These are phyloP conservation scores for Starmerella asiatica DNA, from an alignment of 805 yeast genomes.

Conservation along the genomic window DNA sequence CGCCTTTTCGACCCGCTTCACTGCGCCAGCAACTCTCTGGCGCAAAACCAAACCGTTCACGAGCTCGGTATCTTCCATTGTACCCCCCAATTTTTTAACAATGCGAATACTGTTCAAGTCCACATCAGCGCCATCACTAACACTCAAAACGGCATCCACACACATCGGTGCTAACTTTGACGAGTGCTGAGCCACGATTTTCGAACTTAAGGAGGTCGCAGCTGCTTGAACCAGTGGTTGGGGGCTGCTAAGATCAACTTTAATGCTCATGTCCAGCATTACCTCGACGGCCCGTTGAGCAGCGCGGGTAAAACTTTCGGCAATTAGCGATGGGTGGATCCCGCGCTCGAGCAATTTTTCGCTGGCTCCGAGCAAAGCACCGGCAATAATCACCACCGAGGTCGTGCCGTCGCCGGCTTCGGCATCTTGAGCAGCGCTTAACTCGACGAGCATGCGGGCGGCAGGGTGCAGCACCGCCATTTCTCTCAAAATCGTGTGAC, in stretches of 20 bases:
- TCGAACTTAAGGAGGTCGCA: constrained; percentile 81
- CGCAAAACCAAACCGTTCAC: constrained; percentile 81
- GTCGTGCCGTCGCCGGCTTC: constrained; percentile 99
- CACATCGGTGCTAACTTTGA: constrained; percentile 79
- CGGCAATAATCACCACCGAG: constrained; percentile 88
- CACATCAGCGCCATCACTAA: constrained; percentile 52
- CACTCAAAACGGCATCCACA: constrained; percentile 81
- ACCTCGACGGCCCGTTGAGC: constrained; percentile 72
- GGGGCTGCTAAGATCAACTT: constrained; percentile 65
- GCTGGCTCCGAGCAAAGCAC: constrained; percentile 88
- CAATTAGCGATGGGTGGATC: constrained; percentile 88
- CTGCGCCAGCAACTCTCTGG: constrained; percentile 88
- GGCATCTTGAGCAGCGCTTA: constrained; percentile 93
- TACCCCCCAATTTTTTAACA: constrained; percentile 91
- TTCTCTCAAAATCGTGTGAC: constrained; percentile 90
- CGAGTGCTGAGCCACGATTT: constrained; percentile 89
- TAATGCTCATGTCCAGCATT: constrained; percentile 68
- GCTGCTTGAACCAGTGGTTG: constrained; percentile 85
- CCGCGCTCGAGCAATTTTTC: constrained; percentile 76
- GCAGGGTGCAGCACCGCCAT: constrained; percentile 99
- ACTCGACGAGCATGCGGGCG: constrained; percentile 94
- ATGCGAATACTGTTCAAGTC: constrained; percentile 81
- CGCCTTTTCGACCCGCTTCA: constrained; percentile 88
- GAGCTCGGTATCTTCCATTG: constrained; percentile 90
- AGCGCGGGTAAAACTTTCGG: constrained; percentile 86